Evolutionary conservation across 805 yeast species (phyloP), one percentile per base, ranked within the genome.

Genomic region (Teunomyces pallodes): DNA sequence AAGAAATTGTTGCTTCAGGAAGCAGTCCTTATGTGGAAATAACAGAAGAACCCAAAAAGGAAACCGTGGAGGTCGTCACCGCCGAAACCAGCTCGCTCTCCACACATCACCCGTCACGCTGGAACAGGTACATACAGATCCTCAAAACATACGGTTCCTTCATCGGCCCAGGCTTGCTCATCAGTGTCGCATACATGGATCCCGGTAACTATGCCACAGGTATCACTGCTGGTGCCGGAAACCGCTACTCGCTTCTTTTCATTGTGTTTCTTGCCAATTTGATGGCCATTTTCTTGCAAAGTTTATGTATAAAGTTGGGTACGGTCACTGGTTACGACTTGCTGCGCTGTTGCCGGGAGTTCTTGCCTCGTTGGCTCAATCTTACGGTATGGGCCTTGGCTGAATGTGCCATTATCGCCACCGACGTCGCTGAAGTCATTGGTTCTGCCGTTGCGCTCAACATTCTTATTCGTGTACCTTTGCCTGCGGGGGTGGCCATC

Each of bases 191-290:
- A 2, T 76, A 76, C 54, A 75, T 76, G 76, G 81, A 76, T 54
- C 81, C 81, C 9, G 81, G 81, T 57, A 76, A 76, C 53, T 75
- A 76, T 52, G 75, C 80, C 26, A 75, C 81, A 1, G 77, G 76
- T 48, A 62, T 74, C 36, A 63, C 73, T 9, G 80, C 79, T 3
- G 81, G 81, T 49, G 74, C 81, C 1, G 55, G 69, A 26, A 75
- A 76, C 52, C 55, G 60, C 50, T 76, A 60, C 54, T 66, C 79
- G 9, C 62, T 76, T 36, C 61, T 76, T 20, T 75, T 74, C 49
- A 62, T 76, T 46, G 73, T 74, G 39, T 58, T 76, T 3, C 46
- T 75, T 16, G 71, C 80, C 36, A 75, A 72, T 51, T 32, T 74
- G 13, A 72, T 76, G 24, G 81, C 81, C 29, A 70, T 76, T 27